Base-by-base conservation (phyloP, 1,139 yeast genomes). In the Kazachstania sp. region DNA sequence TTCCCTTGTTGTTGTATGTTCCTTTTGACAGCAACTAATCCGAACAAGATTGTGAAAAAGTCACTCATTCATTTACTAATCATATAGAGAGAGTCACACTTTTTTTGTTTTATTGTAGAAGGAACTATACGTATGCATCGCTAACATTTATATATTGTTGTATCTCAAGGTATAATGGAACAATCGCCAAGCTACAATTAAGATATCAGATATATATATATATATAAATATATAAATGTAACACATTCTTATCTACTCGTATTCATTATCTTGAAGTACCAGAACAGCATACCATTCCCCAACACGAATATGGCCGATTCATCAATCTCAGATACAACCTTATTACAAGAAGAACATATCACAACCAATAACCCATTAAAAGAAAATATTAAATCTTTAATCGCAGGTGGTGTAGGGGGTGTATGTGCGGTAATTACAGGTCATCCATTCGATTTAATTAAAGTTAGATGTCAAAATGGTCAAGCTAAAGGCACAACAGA, bases 371-470 rank as follows among this genome's bases (percentile, higher is more conserved):
- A 43, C 8, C 51, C 57, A 8, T 34, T 60, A 31, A 47, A 54
- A 12, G 71, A 68, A 18, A 70, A 70, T 49, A 48, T 84, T 58
- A 87, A 90, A 65, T 86, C 97, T 3, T 81, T 92, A 58, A 82
- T 81, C 15, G 83, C 97, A 11, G 98, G 98, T 43, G 98, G 97
- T 15, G 79, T 83, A 43, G 88, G 90, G 44, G 90, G 90, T 51
- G 67, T 81, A 19, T 81, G 90, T 65, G 95, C 95, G 4, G 96
- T 88, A 29, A 65, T 88, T 42, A 87, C 95, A 0, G 98, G 97
- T 39, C 97, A 92, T 64, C 97, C 97, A 1, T 92, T 92, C 64
- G 98, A 92, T 65, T 75, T 92, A 54, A 79, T 90, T 56, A 92
- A 92, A 65, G 98, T 92, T 31, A 78, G 97, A 55, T 77, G 92